These are phyloP conservation scores for Nitzschia inconspicua DNA, from an alignment of 108 stramenopile species.

Conservation along the genomic window DNA sequence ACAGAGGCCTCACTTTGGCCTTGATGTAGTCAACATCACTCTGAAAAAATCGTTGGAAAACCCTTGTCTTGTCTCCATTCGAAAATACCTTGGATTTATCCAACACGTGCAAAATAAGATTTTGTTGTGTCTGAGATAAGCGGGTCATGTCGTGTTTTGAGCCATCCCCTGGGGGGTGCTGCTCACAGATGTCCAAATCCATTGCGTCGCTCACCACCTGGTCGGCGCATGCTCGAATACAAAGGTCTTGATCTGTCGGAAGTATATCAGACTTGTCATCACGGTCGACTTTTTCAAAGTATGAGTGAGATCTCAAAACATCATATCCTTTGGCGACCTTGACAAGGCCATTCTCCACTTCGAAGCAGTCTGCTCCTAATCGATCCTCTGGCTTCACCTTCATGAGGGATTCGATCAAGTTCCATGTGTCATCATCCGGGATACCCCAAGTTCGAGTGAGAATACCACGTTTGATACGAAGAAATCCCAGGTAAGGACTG, in stretches of 20 bases:
- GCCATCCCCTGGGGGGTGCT: conserved; percentile 76
- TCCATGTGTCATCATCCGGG: conserved; percentile 78
- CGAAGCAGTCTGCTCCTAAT: conserved; percentile 70
- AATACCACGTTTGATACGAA: conserved; percentile 74
- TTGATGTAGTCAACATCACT: conserved; percentile 41
- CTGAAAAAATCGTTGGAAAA: conserved; percentile 74
- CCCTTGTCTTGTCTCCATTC: conserved; percentile 52
- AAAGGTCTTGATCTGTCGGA: conserved; percentile 75
- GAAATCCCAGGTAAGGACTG: conserved; percentile 85
- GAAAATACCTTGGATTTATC: conserved; percentile 64
- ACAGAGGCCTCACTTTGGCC: conserved; percentile 48
- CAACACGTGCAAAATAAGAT: conserved; percentile 68
- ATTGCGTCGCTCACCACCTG: conserved; percentile 54
- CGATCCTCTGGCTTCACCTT: conserved; percentile 58
- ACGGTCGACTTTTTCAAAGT: conserved; percentile 10
- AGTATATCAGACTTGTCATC: conserved; percentile 38
- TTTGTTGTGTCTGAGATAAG: conserved; percentile 46
- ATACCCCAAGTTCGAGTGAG: conserved; percentile 42
- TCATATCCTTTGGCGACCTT: conserved; percentile 21
- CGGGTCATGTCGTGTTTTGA: conserved; percentile 60
- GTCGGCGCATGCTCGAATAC: conserved; percentile 71
- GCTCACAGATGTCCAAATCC: conserved; percentile 60
- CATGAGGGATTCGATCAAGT: conserved; percentile 63
- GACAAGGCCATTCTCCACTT: conserved; percentile 27
- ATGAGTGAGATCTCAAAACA: conserved; percentile 22